Conservation (phyloP, 2,329 filamentous ascomycete genomes). For the Lachnellula arida region DNA sequence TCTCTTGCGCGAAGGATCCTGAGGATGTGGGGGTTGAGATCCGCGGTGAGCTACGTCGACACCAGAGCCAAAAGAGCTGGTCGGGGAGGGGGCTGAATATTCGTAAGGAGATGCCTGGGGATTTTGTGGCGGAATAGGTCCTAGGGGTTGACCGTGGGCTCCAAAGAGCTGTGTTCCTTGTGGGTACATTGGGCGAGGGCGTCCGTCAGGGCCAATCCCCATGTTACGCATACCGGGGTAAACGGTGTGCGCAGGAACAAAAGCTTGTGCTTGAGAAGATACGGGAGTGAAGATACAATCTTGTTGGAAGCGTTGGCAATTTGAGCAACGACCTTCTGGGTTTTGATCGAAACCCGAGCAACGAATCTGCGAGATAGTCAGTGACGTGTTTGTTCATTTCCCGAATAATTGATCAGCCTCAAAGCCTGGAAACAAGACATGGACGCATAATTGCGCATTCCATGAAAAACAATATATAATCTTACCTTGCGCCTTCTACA, state of each 20-base stretch:
- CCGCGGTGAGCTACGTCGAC: constrained; percentile 13
- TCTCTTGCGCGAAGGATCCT: constrained; percentile 29
- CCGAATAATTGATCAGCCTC: too few species aligned
- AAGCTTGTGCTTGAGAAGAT: constrained; percentile 68
- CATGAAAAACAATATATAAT: background rate
- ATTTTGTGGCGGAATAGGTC: constrained; percentile 22
- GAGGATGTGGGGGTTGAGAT: constrained; percentile 13
- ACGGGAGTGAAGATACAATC: constrained; percentile 75
- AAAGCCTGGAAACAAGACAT: background rate
- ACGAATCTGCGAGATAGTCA: constrained; percentile 52
- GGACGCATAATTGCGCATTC: background rate
- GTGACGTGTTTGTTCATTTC: background rate
- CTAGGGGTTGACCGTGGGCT: constrained; percentile 37
- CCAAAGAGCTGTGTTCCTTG: constrained; percentile 34
- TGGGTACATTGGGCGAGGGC: constrained; percentile 27
- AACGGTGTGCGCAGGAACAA: constrained; percentile 67
- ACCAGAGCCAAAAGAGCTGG: constrained; percentile 23
- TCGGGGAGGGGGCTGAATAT: constrained; percentile 31
- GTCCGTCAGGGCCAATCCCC: constrained; percentile 32
- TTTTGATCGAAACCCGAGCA: constrained; percentile 72
- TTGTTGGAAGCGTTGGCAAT: constrained; percentile 69
- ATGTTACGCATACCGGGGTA: constrained; percentile 49
- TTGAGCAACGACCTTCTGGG: constrained; percentile 66
- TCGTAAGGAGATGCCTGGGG: constrained; percentile 28
- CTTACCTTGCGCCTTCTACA: constrained; percentile 55